Percentiles rank a stretch among this genome's conserved stretches.
These are phyloP conservation scores for Aspergillus pseudoglaucus DNA, from an alignment of 2,329 filamentous ascomycete species.

Conservation along the genomic window DNA sequence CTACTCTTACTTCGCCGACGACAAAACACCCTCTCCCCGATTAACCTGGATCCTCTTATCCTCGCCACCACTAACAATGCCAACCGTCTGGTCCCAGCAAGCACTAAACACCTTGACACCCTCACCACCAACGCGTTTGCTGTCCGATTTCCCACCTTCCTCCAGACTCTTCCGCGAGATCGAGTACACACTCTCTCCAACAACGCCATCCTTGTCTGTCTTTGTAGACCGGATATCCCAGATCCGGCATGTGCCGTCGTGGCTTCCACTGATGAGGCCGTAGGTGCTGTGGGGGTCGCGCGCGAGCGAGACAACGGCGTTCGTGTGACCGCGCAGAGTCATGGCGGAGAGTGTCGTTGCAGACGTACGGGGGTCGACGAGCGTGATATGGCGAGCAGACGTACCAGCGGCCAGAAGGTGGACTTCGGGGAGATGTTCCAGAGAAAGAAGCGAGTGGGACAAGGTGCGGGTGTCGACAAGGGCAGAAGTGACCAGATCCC, in stretches of 20 bases:
- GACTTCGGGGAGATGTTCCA: conserved; percentile 64
- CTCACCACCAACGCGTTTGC: conserved; percentile 62
- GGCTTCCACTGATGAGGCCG: conserved; percentile 79
- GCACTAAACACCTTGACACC: conserved; percentile 87
- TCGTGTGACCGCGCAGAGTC: conserved; percentile 85
- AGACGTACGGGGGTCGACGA: conserved; percentile 82
- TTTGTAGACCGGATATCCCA: conserved; percentile 77
- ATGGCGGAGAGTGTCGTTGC: conserved; percentile 72
- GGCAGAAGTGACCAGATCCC: conserved; percentile 75
- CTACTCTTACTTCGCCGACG: conserved; percentile 21
- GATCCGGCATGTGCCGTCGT: conserved; percentile 86
- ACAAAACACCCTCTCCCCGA: conserved; percentile 50
- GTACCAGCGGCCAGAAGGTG: conserved; percentile 67
- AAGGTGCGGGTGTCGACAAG: conserved; percentile 79
- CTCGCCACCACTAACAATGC: conserved; percentile 86
- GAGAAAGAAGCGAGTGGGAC: conserved; percentile 72
- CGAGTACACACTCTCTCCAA: conserved; percentile 67
- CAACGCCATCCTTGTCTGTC: conserved; percentile 54
- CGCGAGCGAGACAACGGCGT: conserved; percentile 58
- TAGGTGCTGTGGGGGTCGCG: conserved; percentile 63
- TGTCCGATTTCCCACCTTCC: conserved; percentile 53
- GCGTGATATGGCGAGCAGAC: conserved; percentile 75
- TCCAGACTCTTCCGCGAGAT: conserved; percentile 69
- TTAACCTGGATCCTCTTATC: conserved; percentile 95
- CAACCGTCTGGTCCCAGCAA: conserved; percentile 75